phyloP scores from a whole-genome alignment of 2,329 filamentous ascomycete species.

The Botrytis pseudocinerea region DNA sequence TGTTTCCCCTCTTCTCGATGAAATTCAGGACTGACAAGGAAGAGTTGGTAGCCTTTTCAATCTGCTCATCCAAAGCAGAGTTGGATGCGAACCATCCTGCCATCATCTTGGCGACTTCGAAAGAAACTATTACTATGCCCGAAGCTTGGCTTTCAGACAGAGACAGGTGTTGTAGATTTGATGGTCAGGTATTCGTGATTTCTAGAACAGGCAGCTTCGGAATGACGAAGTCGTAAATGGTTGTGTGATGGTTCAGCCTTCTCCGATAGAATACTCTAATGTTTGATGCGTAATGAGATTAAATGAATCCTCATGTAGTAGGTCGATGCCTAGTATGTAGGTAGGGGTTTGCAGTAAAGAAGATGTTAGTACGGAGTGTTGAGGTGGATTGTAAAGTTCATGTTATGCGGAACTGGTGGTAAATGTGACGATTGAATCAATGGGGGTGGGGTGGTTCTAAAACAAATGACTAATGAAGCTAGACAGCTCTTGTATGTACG shows the following conservation, averaged over 20 bases:
- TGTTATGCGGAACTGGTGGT: not conserved
- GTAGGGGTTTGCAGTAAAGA: not conserved
- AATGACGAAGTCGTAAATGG: not conserved
- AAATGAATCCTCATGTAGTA: not conserved
- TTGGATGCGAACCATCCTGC: constrained; percentile 95
- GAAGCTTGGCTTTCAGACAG: not conserved
- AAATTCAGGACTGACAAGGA: constrained; percentile 59
- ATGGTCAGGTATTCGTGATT: not conserved
- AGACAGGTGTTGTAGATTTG: not conserved
- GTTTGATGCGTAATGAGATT: not conserved
- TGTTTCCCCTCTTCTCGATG: not conserved
- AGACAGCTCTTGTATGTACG: not conserved
- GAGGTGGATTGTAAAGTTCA: not conserved
- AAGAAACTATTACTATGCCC: not conserved
- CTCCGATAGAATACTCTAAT: not conserved
- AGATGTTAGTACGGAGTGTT: not conserved
- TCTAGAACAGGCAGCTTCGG: not conserved
- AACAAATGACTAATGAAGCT: not conserved
- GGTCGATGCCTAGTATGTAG: not conserved
- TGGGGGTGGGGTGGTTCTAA: not conserved
- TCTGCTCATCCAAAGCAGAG: constrained; percentile 92
- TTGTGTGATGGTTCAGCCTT: not conserved
- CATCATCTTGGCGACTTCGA: constrained; percentile 61
- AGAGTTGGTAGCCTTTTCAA: constrained; percentile 94
- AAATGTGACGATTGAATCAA: not conserved